Evolutionary conservation across 179 eudicot genomes (phyloP).

Genomic region (Spinacia oleracea): DNA sequence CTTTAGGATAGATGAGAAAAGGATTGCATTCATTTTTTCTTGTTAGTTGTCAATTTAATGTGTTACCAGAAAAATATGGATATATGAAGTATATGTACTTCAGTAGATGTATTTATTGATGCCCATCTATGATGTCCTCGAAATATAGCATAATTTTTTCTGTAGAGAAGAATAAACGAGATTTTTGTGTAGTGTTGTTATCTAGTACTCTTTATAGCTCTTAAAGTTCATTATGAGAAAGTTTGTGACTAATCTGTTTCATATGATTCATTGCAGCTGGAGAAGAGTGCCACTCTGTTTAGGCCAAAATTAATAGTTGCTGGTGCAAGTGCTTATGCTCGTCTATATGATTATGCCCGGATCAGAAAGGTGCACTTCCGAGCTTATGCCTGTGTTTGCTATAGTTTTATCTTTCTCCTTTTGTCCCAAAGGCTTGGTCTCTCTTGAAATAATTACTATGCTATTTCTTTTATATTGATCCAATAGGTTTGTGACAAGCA

Average conservation of each 20-base stretch:
- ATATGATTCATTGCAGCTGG: slow-evolving; percentile 55
- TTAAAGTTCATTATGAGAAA: neutral
- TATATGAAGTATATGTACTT: neutral
- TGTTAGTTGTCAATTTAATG: neutral
- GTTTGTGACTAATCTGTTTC: neutral
- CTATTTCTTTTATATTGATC: slow-evolving; percentile 1
- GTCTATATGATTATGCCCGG: slow-evolving; percentile 83
- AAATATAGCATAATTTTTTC: neutral
- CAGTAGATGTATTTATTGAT: neutral
- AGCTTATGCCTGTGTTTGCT: neutral
- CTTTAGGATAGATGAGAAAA: neutral
- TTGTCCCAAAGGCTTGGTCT: slow-evolving; percentile 4
- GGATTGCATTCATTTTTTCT: neutral
- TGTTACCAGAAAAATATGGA: neutral
- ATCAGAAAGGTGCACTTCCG: slow-evolving; percentile 64
- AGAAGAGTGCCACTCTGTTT: slow-evolving; percentile 88
- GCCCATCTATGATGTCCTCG: neutral
- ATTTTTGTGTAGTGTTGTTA: neutral
- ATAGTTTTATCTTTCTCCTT: neutral
- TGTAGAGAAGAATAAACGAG: neutral
- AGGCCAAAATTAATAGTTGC: slow-evolving; percentile 93
- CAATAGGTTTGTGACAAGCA: slow-evolving; percentile 91
- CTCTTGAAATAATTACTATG: neutral
- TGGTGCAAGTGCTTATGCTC: slow-evolving; percentile 99
- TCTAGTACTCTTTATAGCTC: neutral